phyloP scores from a whole-genome alignment of 2,329 filamentous ascomycete genomes.

The Phaeomoniella chlamydospora region DNA sequence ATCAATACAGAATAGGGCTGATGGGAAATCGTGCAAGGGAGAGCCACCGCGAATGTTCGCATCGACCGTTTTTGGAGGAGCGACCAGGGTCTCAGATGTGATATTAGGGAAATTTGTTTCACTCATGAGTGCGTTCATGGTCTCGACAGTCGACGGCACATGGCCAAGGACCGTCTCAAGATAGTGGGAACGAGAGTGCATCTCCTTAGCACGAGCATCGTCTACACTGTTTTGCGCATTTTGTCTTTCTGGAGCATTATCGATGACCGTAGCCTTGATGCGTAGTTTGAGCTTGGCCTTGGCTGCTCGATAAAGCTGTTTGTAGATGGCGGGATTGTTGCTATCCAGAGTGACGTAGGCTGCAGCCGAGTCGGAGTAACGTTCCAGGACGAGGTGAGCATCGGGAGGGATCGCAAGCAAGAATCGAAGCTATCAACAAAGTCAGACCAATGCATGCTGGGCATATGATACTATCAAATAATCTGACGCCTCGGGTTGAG shows the following conservation, averaged over 20 bases:
- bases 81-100: conserved; percentile 1
- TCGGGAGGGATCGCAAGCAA: conserved; percentile 51
- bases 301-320: conserved; percentile 88
- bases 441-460: no score
- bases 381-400: conserved; percentile 59
- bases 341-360: conserved; percentile 68
- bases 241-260: conserved; percentile 4
- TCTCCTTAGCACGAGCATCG: conserved; percentile 4
- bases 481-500: no score
- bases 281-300: conserved; percentile 98
- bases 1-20: conserved; percentile 61
- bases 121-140: conserved; percentile 5
- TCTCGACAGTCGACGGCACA: conserved; percentile 11
- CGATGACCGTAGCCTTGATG: conserved; percentile 51
- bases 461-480: no score
- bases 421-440: conserved; percentile 52
- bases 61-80: conserved; percentile 4
- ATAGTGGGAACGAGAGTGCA: conserved; percentile 19
- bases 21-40: conserved; percentile 18
- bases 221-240: background rate
- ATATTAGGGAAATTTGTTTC: conserved; percentile 1
- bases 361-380: conserved; percentile 85
- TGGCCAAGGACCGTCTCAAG: conserved; percentile 26
- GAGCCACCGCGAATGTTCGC: conserved; percentile 8
- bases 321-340: conserved; percentile 71